Conservation (phyloP, 2,329 filamentous ascomycete genomes). For the Ceratocystis lukuohia region DNA sequence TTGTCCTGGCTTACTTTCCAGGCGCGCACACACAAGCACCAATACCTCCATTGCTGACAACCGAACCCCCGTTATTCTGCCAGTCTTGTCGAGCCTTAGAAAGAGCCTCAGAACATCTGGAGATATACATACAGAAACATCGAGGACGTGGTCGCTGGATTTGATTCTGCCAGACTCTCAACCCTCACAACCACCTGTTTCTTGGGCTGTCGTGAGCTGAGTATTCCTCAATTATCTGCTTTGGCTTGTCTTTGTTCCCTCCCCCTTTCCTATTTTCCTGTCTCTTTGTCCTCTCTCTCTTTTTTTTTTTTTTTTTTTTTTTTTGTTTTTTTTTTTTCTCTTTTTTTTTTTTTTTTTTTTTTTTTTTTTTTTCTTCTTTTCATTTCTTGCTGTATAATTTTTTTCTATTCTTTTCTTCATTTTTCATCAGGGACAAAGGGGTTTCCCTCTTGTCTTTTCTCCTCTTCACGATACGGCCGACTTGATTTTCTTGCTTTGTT, state of each 20-base stretch:
- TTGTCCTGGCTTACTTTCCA: neutral
- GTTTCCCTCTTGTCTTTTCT: neutral
- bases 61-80: neutral
- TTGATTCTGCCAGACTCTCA: neutral
- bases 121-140: neutral
- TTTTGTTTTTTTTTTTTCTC: neutral
- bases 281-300: neutral
- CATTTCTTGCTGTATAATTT: neutral
- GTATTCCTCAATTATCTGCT: neutral
- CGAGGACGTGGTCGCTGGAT: neutral
- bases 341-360: neutral
- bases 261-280: neutral
- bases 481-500: conserved; percentile 3
- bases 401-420: neutral
- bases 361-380: neutral
- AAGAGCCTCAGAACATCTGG: neutral
- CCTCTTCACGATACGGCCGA: conserved; percentile 5
- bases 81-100: neutral
- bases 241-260: neutral
- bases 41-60: neutral
- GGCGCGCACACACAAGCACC: neutral
- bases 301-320: neutral
- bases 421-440: neutral
- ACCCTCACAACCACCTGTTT: neutral
- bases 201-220: neutral